A percentile compares a stretch with the other conserved stretches of the same genome.
phyloP scores from a whole-genome alignment of 441 rosid genomes.

The Dalechampia spathulata region DNA sequence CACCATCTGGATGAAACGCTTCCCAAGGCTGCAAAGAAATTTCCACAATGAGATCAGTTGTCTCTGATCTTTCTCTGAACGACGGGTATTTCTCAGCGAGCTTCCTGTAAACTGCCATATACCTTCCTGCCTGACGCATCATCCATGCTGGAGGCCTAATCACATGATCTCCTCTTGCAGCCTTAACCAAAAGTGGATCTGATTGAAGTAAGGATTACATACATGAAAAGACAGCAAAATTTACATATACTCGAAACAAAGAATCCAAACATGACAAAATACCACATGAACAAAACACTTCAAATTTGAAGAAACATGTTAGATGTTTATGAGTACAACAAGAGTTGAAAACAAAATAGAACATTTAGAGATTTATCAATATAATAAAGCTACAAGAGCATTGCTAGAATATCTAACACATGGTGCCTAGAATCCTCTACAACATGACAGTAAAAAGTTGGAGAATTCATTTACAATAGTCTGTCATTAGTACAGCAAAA shows the following conservation, averaged over 20 bases:
- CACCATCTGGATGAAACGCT: constrained; percentile 89
- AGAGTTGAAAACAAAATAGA: too few species aligned
- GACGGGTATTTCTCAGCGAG: constrained; percentile 86
- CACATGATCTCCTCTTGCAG: constrained; percentile 77
- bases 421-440: too few species aligned
- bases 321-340: too few species aligned
- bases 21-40: constrained; percentile 97
- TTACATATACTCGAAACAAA: background rate
- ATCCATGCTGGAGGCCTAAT: constrained; percentile 95
- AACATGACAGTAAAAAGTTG: too few species aligned
- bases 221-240: background rate
- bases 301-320: too few species aligned
- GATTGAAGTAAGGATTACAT: constrained; percentile 17
- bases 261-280: background rate
- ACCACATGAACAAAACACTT: too few species aligned
- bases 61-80: constrained; percentile 92
- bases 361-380: too few species aligned
- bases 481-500: too few species aligned
- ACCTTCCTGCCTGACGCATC: constrained; percentile 99
- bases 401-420: too few species aligned
- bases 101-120: constrained; percentile 92
- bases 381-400: too few species aligned
- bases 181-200: constrained; percentile 88
- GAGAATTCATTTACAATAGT: too few species aligned
- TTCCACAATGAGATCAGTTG: constrained; percentile 84